Percentiles rank a stretch among this genome's conserved stretches.
Evolutionary conservation across 371 early-diverging fungal genomes (phyloP).

Genomic region (Lichtheimia corymbifera): DNA sequence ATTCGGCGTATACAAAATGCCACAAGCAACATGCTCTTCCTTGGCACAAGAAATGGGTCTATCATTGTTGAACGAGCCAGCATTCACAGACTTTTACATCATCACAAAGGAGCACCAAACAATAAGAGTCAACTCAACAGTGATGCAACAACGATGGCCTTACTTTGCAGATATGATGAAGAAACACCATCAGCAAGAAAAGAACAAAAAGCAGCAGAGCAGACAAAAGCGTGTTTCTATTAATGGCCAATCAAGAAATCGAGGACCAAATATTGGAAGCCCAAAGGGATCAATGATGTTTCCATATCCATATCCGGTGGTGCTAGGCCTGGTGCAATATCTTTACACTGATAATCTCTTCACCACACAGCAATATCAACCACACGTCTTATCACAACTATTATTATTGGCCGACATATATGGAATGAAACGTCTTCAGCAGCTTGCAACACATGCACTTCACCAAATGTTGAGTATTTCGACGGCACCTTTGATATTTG

Average conservation of each 20-base stretch:
- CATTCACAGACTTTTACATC: constrained; percentile 56
- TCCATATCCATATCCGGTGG: constrained; percentile 56
- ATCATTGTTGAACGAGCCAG: constrained; percentile 52
- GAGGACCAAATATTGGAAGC: constrained; percentile 11
- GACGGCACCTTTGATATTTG: constrained; percentile 61
- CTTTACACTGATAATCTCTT: constrained; percentile 65
- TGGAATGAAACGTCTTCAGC: constrained; percentile 52
- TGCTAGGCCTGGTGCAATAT: constrained; percentile 62
- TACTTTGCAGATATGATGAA: constrained; percentile 51
- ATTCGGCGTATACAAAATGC: constrained; percentile 52
- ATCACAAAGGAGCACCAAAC: constrained; percentile 56
- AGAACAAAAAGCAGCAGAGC: not conserved
- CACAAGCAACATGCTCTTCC: constrained; percentile 34
- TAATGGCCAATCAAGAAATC: not conserved
- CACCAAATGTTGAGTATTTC: constrained; percentile 56
- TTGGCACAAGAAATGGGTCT: constrained; percentile 52
- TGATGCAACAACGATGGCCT: constrained; percentile 67
- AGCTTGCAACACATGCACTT: constrained; percentile 48
- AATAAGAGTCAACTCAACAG: constrained; percentile 58
- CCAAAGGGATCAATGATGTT: constrained; percentile 27
- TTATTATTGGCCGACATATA: constrained; percentile 58
- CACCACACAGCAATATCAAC: constrained; percentile 50
- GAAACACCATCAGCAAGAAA: constrained; percentile 12
- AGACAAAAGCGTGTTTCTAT: not conserved
- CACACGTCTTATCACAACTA: constrained; percentile 57